These are phyloP conservation scores for Chalaropsis thielavioides DNA, from an alignment of 2,329 filamentous ascomycete genomes.

Conservation along the genomic window DNA sequence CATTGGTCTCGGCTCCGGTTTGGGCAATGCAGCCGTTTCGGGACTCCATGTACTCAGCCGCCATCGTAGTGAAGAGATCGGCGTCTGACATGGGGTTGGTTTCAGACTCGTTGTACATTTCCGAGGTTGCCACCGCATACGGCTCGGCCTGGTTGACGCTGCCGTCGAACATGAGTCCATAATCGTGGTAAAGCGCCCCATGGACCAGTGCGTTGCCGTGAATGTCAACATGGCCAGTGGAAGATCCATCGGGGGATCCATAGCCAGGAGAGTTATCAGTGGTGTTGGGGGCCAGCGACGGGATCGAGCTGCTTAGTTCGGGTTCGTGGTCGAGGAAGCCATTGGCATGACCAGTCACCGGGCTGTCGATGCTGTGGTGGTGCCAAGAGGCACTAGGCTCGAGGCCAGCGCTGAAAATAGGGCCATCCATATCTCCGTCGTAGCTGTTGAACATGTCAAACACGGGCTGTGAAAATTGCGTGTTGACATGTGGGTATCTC, in stretches of 20 bases:
- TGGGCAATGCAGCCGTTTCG: conserved; percentile 6
- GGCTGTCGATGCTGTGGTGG: conserved; percentile 11
- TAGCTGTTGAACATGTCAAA: not conserved
- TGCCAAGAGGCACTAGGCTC: not conserved
- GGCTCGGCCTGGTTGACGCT: conserved; percentile 5
- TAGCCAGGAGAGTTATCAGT: conserved; percentile 13
- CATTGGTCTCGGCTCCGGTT: conserved; percentile 12
- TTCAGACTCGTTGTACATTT: conserved; percentile 4
- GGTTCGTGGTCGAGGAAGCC: conserved; percentile 7
- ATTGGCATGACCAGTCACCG: conserved; percentile 4
- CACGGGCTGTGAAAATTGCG: not conserved
- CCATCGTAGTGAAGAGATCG: conserved; percentile 6
- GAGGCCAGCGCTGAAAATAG: conserved; percentile 3
- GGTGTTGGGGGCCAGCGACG: conserved; percentile 11
- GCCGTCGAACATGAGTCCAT: conserved; percentile 12
- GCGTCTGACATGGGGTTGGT: conserved; percentile 3
- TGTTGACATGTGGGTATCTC: conserved; percentile 28
- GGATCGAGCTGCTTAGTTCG: conserved; percentile 14
- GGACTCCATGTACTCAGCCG: conserved; percentile 4
- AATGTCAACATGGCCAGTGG: not conserved
- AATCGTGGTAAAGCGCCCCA: conserved; percentile 1
- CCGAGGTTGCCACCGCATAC: conserved; percentile 1
- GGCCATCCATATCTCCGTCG: conserved; percentile 3
- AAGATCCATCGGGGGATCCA: conserved; percentile 9
- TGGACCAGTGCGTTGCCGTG: conserved; percentile 5